Base-by-base conservation (phyloP, 2,329 filamentous ascomycete genomes). In the Scedosporium apiospermum region DNA sequence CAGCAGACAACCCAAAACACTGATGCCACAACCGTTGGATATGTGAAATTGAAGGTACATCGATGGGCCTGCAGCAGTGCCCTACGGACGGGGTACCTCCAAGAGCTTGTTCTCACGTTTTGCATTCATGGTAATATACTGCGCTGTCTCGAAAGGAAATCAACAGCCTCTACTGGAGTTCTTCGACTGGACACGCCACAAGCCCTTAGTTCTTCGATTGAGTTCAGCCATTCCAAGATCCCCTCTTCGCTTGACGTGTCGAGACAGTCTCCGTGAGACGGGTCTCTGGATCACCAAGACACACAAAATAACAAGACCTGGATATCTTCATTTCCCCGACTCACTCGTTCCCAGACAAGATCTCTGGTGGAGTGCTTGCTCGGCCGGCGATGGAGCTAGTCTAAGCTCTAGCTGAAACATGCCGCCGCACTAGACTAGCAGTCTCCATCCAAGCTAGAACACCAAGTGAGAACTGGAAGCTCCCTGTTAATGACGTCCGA, bases 381-480 rank as follows among this genome's bases (percentile, higher is more conserved):
- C n/a, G 44, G n/a, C 44, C 18, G 44, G 44, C 44, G 44, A 18
- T 18, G 6, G 18, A 27, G 51, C 51, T 55, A 55, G 51, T 55
- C 51, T 14, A 55, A 55, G 51, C 51, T 55, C 51, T 27, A 55
- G 51, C 23, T 55, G 51, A 55, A 55, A 55, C 51, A 55, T 55
- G 51, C 51, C 51, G 51, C 12, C 51, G 51, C 51, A 21, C 51
- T 55, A 55, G 23, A 55, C 18, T 16, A 55, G 12, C 6, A 55
- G 12, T 12, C 18, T 23, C 51, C 18, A 18, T 27, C 18, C 51
- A 55, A 23, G 23, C 51, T 14, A 55, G 51, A 49, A 14, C 44
- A 49, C n/a, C 16, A 49, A 49, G n/a, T 14, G 44, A 21, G 14
- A 21, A 49, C 44, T 49, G 16, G 44, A 14, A 21, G n/a, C 44